These are phyloP conservation scores for Cinnamomum chago DNA, from an alignment of 164 flowering plant species.

Conservation along the genomic window DNA sequence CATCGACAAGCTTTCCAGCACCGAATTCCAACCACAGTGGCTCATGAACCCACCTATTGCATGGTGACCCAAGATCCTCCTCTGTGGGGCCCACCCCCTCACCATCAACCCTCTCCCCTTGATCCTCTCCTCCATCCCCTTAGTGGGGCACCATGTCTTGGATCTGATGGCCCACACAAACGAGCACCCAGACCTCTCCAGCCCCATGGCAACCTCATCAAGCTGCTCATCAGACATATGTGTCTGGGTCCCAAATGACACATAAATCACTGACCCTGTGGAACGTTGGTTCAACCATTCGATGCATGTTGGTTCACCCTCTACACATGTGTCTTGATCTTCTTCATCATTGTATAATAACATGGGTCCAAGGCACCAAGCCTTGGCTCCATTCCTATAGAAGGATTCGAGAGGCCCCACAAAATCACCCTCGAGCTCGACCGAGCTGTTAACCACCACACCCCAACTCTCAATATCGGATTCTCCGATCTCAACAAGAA, in stretches of 20 bases:
- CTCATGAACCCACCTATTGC: conserved; percentile 37
- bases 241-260: conserved; percentile 27
- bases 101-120: conserved; percentile 25
- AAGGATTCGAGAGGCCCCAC: conserved; percentile 19
- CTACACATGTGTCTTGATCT: neutral
- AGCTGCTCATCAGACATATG: conserved; percentile 14
- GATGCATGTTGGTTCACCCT: neutral
- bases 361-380: conserved; percentile 35
- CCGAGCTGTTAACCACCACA: conserved; percentile 26
- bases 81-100: conserved; percentile 33
- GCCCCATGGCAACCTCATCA: conserved; percentile 23
- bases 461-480: conserved; percentile 23
- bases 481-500: conserved; percentile 1
- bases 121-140: conserved; percentile 19
- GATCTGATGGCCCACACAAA: conserved; percentile 25
- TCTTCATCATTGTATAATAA: neutral
- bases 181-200: conserved; percentile 16
- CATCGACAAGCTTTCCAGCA: conserved; percentile 25
- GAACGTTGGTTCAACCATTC: conserved; percentile 20
- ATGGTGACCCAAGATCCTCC: conserved; percentile 19
- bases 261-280: conserved; percentile 17
- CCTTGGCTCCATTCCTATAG: conserved; percentile 11
- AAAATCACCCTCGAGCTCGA: conserved; percentile 24
- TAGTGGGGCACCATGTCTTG: conserved; percentile 16
- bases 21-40: conserved; percentile 50